These are phyloP conservation scores for Phialocephala sp. DNA, from an alignment of 2,329 filamentous ascomycete genomes.

Conservation along the genomic window DNA sequence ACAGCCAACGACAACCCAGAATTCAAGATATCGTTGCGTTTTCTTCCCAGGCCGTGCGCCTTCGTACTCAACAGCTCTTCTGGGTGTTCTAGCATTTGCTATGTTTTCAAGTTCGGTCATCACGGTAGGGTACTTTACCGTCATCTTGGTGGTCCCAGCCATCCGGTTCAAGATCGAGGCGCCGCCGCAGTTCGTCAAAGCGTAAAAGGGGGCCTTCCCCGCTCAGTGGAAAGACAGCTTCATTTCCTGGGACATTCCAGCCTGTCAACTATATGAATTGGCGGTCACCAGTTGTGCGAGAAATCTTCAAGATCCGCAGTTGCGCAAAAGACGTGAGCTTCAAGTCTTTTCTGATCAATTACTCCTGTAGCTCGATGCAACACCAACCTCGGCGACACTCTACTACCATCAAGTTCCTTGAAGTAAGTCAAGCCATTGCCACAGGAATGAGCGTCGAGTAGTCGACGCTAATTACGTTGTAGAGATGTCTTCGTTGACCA, in stretches of 20 bases:
- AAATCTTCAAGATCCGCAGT: too few relatives aligned
- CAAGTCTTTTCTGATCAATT: not conserved
- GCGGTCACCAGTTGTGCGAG: too few relatives aligned
- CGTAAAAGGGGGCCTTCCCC: not conserved
- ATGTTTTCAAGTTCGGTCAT: too few relatives aligned
- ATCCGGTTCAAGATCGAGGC: too few relatives aligned
- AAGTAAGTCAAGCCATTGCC: not conserved
- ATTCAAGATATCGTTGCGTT: not conserved
- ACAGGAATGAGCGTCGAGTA: too few relatives aligned
- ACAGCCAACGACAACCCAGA: not conserved
- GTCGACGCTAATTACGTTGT: not conserved
- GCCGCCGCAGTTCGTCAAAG: not conserved
- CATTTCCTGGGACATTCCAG: constrained; percentile 3
- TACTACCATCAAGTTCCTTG: not conserved
- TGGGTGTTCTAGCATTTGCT: too few relatives aligned
- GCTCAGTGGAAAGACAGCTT: not conserved
- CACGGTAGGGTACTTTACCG: too few relatives aligned
- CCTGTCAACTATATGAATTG: not conserved
- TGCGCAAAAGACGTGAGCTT: not conserved
- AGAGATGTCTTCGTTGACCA: not conserved
- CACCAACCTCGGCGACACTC: not conserved
- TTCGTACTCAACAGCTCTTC: too few relatives aligned
- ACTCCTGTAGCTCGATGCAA: not conserved
- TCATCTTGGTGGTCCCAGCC: not conserved
- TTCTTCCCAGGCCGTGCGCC: not conserved